A percentile compares a stretch with the other conserved stretches of the same genome.
Evolutionary conservation across 176 grass and related monocot species (phyloP).

Genomic region (Eragrostis curvula): DNA sequence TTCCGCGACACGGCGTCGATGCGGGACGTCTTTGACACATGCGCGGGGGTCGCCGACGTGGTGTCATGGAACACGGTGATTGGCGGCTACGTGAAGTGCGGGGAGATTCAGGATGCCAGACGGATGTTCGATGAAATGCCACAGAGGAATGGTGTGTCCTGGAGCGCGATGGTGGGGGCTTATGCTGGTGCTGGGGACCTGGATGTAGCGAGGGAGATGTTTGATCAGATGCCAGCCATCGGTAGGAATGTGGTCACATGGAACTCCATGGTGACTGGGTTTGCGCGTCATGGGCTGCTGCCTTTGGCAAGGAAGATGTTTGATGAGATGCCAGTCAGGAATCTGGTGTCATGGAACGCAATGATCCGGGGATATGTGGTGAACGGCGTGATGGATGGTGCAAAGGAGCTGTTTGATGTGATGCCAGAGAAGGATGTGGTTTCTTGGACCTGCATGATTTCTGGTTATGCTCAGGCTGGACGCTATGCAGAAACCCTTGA

Average conservation of each 20-base stretch:
- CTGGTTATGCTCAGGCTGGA: constrained; percentile 59
- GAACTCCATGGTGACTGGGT: constrained; percentile 72
- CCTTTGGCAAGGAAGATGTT: constrained; percentile 73
- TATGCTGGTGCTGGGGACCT: constrained; percentile 54
- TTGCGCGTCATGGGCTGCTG: constrained; percentile 58
- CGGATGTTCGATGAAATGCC: constrained; percentile 67
- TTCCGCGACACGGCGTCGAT: constrained; percentile 56
- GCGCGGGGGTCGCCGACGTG: constrained; percentile 50
- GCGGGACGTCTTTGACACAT: constrained; percentile 52
- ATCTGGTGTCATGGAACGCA: constrained; percentile 71
- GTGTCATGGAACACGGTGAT: constrained; percentile 81
- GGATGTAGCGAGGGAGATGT: constrained; percentile 63
- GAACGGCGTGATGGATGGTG: constrained; percentile 51
- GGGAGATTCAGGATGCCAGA: constrained; percentile 46
- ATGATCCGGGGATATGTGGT: constrained; percentile 63
- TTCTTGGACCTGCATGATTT: constrained; percentile 79
- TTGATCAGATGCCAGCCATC: constrained; percentile 60
- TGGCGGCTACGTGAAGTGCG: constrained; percentile 52
- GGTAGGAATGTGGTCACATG: constrained; percentile 64
- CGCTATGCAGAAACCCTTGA: constrained; percentile 54
- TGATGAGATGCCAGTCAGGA: constrained; percentile 63
- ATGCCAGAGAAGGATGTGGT: constrained; percentile 69
- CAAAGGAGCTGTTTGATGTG: constrained; percentile 51
- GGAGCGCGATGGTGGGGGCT: constrained; percentile 64
- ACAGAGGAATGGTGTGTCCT: constrained; percentile 62